Percentiles rank a stretch among this genome's conserved stretches.
Conservation (phyloP, 2,329 filamentous ascomycete genomes). For the Fusarium sp. region DNA sequence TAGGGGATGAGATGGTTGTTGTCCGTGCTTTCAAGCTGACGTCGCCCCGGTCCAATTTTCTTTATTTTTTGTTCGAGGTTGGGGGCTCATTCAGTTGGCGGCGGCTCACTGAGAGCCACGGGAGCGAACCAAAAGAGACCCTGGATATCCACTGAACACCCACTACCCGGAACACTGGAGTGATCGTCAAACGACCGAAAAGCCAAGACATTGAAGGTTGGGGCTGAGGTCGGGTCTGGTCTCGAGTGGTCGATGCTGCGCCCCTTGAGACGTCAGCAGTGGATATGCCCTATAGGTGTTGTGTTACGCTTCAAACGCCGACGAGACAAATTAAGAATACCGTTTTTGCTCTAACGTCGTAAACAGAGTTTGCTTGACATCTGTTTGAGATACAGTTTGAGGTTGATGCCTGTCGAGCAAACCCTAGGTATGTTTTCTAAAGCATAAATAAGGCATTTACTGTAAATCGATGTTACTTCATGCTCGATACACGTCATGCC, state of each 20-base stretch:
- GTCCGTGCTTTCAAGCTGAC: constrained; percentile 39
- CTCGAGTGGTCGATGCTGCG: constrained; percentile 30
- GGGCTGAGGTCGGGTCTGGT: neutral
- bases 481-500: constrained; percentile 2
- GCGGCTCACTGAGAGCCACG: neutral
- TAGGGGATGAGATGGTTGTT: constrained; percentile 18
- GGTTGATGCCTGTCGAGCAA: neutral
- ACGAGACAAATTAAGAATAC: constrained; percentile 25
- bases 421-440: neutral
- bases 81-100: neutral
- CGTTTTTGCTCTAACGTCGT: neutral
- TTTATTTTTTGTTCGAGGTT: constrained; percentile 7
- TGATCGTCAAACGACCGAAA: constrained; percentile 25
- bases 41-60: constrained; percentile 38
- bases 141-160: neutral
- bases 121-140: constrained; percentile 8
- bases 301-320: constrained; percentile 21
- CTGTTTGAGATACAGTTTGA: constrained; percentile 18
- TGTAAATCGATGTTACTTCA: neutral
- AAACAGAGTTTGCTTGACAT: neutral
- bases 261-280: constrained; percentile 44
- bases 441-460: neutral
- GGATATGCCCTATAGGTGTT: constrained; percentile 16
- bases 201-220: constrained; percentile 12
- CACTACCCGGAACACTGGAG: neutral